Conservation (phyloP, 1,284 basidiomycete species). For the Sutorius eximius region DNA sequence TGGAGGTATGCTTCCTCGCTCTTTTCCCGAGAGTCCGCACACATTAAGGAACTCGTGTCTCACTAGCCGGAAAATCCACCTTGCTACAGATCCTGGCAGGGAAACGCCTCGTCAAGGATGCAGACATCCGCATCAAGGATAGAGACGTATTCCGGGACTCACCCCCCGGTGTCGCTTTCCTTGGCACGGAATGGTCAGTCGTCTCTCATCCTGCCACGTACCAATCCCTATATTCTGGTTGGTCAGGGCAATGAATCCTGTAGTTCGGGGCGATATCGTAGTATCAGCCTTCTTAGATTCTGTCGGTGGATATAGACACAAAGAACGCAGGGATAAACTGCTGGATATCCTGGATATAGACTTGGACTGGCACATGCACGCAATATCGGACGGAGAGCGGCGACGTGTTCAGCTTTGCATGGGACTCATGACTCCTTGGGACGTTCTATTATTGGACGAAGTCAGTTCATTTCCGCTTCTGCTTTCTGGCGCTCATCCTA, state of each 20-base stretch:
- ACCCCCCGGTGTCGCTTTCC: slow-evolving; percentile 79
- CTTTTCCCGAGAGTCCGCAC: neutral
- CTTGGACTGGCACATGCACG: slow-evolving; percentile 89
- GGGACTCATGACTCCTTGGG: slow-evolving; percentile 96
- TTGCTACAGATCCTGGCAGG: slow-evolving; percentile 93
- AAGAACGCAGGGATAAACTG: slow-evolving; percentile 81
- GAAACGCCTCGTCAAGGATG: slow-evolving; percentile 75
- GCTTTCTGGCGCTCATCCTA: slow-evolving; percentile 3
- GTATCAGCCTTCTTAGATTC: slow-evolving; percentile 92
- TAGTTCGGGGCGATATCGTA: slow-evolving; percentile 88
- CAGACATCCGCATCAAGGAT: slow-evolving; percentile 73
- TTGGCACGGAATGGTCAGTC: slow-evolving; percentile 86
- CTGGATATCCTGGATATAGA: slow-evolving; percentile 95
- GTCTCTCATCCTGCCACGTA: neutral
- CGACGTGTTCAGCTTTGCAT: slow-evolving; percentile 94
- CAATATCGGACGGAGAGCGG: slow-evolving; percentile 95
- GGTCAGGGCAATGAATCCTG: slow-evolving; percentile 90
- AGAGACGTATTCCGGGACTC: slow-evolving; percentile 82
- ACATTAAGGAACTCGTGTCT: neutral
- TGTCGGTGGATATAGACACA: slow-evolving; percentile 94
- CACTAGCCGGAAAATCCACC: slow-evolving; percentile 89
- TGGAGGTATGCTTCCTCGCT: slow-evolving; percentile 55
- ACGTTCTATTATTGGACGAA: slow-evolving; percentile 92
- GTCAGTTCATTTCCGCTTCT: slow-evolving; percentile 40
- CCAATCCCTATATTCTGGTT: slow-evolving; percentile 1